Evolutionary conservation across 805 yeast genomes (phyloP).

Genomic region (Maudiozyma pseudohumilis): DNA sequence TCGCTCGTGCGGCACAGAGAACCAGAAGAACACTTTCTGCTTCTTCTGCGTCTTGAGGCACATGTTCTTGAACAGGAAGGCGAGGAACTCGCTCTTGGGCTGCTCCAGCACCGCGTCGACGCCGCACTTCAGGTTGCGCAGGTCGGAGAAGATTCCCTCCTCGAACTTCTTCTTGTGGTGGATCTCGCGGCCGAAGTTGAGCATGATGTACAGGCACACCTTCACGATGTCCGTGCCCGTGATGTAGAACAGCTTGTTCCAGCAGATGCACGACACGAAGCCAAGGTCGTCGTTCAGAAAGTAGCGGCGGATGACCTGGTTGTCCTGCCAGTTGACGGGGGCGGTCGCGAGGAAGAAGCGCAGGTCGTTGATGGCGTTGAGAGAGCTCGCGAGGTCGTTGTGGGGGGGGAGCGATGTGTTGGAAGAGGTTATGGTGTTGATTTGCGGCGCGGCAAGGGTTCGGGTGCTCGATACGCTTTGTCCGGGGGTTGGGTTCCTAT

Average conservation of each 20-base stretch:
- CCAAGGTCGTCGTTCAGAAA: conserved; percentile 82
- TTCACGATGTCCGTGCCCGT: conserved; percentile 96
- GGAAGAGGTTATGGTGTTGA: background rate
- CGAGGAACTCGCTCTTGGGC: conserved; percentile 77
- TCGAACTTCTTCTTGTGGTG: conserved; percentile 87
- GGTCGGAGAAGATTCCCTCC: conserved; percentile 89
- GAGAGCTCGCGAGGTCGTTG: conserved; percentile 23
- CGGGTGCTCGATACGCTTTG: too few relatives aligned
- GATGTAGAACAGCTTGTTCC: conserved; percentile 83
- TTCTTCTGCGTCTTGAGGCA: conserved; percentile 92
- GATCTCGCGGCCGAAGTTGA: conserved; percentile 80
- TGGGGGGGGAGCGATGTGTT: background rate
- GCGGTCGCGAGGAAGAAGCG: conserved; percentile 87
- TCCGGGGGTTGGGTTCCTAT: too few relatives aligned
- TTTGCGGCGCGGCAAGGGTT: too few relatives aligned
- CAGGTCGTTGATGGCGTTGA: conserved; percentile 57
- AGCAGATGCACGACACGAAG: conserved; percentile 79
- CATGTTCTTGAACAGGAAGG: conserved; percentile 73
- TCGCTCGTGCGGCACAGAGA: conserved; percentile 87
- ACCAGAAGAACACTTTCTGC: conserved; percentile 96
- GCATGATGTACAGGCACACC: conserved; percentile 81
- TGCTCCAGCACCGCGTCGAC: conserved; percentile 79
- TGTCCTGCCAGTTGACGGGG: conserved; percentile 88
- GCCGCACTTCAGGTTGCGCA: conserved; percentile 78
- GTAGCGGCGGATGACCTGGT: conserved; percentile 79